Percentiles rank a stretch among this genome's conserved stretches.
Evolutionary conservation across 2,329 filamentous ascomycete species (phyloP).

Genomic region (Seiridium unicorne): DNA sequence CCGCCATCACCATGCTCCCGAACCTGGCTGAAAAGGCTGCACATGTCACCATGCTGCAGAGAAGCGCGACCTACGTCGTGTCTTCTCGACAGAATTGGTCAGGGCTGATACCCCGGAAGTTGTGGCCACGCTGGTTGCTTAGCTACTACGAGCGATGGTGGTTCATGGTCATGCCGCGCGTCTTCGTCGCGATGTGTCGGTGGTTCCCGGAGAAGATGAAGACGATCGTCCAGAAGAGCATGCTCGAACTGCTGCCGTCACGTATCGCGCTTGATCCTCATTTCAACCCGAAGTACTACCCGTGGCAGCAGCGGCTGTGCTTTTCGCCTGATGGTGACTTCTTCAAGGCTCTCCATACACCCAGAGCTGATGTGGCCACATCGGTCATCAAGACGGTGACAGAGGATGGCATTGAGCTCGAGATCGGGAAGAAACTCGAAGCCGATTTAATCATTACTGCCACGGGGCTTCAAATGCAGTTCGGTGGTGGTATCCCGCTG

Average conservation of each 20-base stretch:
- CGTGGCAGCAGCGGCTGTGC: constrained; percentile 76
- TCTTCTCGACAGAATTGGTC: constrained; percentile 19
- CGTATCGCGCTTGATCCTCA: constrained; percentile 56
- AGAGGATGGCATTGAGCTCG: constrained; percentile 43
- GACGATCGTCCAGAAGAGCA: constrained; percentile 41
- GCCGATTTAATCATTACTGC: constrained; percentile 70
- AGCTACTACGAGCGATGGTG: constrained; percentile 48
- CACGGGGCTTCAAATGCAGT: constrained; percentile 60
- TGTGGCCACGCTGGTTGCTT: background rate
- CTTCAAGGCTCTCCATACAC: constrained; percentile 44
- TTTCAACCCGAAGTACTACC: constrained; percentile 64
- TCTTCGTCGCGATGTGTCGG: constrained; percentile 50
- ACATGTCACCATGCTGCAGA: constrained; percentile 75
- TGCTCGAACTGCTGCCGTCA: constrained; percentile 50
- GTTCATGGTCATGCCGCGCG: constrained; percentile 41
- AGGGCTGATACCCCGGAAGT: constrained; percentile 9
- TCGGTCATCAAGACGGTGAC: constrained; percentile 52
- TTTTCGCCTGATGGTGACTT: constrained; percentile 59
- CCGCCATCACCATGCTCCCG: constrained; percentile 74
- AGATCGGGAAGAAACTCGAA: constrained; percentile 48
- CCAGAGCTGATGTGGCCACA: constrained; percentile 48
- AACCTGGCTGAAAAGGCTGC: constrained; percentile 62
- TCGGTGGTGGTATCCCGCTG: constrained; percentile 53
- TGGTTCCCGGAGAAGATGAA: constrained; percentile 50
- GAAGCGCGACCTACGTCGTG: constrained; percentile 68